Evolutionary conservation across 108 stramenopile genomes (phyloP).

Genomic region (Fistulifera pelliculosa): DNA sequence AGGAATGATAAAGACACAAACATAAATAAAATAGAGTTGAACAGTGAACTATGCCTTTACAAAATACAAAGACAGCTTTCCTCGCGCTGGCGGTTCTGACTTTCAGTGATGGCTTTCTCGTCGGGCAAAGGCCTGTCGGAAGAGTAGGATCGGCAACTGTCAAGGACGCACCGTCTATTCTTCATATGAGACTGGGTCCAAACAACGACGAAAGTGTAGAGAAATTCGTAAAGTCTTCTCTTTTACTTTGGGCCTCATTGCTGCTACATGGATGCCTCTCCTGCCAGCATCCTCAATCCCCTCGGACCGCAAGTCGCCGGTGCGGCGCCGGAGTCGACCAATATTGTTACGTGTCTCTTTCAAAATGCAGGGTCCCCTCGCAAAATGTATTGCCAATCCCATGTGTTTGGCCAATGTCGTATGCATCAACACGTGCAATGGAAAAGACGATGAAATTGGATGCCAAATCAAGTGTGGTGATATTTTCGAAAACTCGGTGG

Average conservation of each 20-base stretch:
- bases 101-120: too few relatives aligned
- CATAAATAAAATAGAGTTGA: too few relatives aligned
- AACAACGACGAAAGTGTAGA: neutral
- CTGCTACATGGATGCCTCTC: slow-evolving; percentile 1
- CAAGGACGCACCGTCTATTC: too few relatives aligned
- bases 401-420: slow-evolving; percentile 92
- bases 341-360: slow-evolving; percentile 67
- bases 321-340: slow-evolving; percentile 56
- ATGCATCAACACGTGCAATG: slow-evolving; percentile 90
- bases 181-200: too few relatives aligned
- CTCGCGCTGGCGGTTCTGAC: too few relatives aligned
- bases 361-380: slow-evolving; percentile 68
- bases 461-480: slow-evolving; percentile 96
- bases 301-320: slow-evolving; percentile 1
- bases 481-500: slow-evolving; percentile 90
- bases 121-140: too few relatives aligned
- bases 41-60: too few relatives aligned
- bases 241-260: slow-evolving; percentile 25
- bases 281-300: neutral
- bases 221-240: slow-evolving; percentile 29
- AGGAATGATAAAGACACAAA: too few relatives aligned
- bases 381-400: slow-evolving; percentile 83
- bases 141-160: too few relatives aligned
- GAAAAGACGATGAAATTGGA: slow-evolving; percentile 72
- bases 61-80: too few relatives aligned